Evolutionary conservation across 768 basidiomycete species (phyloP), one percentile per base, ranked within the genome.

Genomic region (Kwoniella heveanensis): DNA sequence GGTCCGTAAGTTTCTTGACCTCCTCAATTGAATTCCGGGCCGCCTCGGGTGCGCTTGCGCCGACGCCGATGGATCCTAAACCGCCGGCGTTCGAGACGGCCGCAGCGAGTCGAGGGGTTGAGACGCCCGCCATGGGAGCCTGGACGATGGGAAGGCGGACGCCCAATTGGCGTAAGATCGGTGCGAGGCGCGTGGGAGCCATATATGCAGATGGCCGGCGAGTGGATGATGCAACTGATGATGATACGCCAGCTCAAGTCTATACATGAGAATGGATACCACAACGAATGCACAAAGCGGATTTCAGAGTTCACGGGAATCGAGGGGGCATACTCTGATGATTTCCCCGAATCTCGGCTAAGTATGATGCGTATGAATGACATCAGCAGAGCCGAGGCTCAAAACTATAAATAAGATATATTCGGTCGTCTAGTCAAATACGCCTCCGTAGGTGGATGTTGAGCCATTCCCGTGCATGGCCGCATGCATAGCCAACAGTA

Each of bases 41-140:
- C 19, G 54, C 52, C 13, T 29, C 47, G 25, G 64, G 56, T 13
- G 54, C 54, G 21, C 52, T 50, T 0, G 76, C 69, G 7, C 76
- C 76, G 9, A 77, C 21, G 27, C 62, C 72, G 21, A 77, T 61
- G 13, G 69, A 71, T 1, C 76, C 76, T 15, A 77, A 65, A 29
- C 63, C 76, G 19, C 76, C 76, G 13, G 67, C 63, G 51, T 77
- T 74, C 21, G 76, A 71, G 26, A 77, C 71, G 1, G 71, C 73
- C 2, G 76, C 71, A 15, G 76, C 76, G 0, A 77, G 63, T 17
- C 44, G 29, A 7, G 76, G 76, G 1, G 73, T 77, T 21, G 73
- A 71, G 1, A 68, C 67, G n/a, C 76, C 76, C 17, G 76, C 76
- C 76, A 77, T 77, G 2, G 76, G 76, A 0, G 76, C 76, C 64